Evolutionary conservation across 257 asterid genomes (phyloP), one percentile per base, ranked within the genome.

Genomic region (Fraxinus quadrangulata): DNA sequence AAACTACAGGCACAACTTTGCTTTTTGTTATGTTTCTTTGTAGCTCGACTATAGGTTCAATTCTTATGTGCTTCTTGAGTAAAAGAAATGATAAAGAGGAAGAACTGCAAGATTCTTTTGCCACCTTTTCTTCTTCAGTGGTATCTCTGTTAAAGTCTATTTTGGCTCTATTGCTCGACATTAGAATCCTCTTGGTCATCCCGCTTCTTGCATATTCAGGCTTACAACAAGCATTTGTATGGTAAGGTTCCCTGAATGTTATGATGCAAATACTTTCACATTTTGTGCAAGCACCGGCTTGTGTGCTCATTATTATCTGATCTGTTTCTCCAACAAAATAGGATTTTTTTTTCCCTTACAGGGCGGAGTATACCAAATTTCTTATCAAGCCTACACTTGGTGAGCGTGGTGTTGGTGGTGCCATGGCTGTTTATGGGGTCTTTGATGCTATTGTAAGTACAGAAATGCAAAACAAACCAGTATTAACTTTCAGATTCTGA

Each of bases 191-290:
- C 76, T 88, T 96, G 86, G 70, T 92, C 84, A 90, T 96, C 85
- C 99, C 99, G 61, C 93, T 96, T 65, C 74, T 96, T 47, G 97
- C 94, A 23, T 96, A 93, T 79, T 93, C 99, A 9, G 99, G 99
- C 86, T 86, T 96, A 75, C 99, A 96, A 78, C 93, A 87, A 84
- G 97, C 99, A 49, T 96, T 96, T 83, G 97, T 95, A 73, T 95
- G 99, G 99, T 95, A 92, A 88, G 72, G 45, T 67, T 70, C 42
- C 51, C 19, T 47, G 65, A 74, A 70, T 24, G 21, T 51, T 75
- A 67, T 63, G 40, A 30, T 81, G 51, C 39, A 73, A 67, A 65
- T 49, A 28, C 34, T 78, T 66, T n/a, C 72, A 24, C 61, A 30
- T 65, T 78, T 34, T 79, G 7, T 28, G 3, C 10, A 28, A n/a